Base-by-base conservation (phyloP, 352 stramenopile species). In the Pythium brachiatum region DNA sequence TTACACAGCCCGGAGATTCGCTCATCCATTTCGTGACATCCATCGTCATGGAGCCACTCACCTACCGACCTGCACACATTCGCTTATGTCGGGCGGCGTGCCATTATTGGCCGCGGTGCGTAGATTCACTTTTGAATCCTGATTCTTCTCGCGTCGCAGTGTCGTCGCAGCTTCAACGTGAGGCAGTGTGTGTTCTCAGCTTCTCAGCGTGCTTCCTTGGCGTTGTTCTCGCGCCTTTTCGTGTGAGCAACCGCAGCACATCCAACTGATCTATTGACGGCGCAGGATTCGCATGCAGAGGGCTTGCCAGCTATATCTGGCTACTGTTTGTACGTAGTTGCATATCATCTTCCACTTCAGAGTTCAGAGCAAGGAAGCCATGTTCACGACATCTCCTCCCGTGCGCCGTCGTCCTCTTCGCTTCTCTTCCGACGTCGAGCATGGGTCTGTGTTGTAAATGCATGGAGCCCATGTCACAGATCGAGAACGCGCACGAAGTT, bases 61-160 rank as follows among this genome's bases (percentile, higher is more conserved):
- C 18, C 38, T n/a, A 20, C 41, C 20, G 41, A 27, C 41, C 41
- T n/a, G n/a, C n/a, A n/a, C n/a, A 48, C 41, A 48, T 27, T 48
- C 41, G 12, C n/a, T 48, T 27, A 16, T 13, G 41, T 48, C 41
- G 41, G 5, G 41, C 41, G 18, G 41, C 13, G 41, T 21, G n/a
- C 41, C 41, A 48, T 48, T 25, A 48, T 48, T 48, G 41, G 41
- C 7, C 20, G 41, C 41, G n/a, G 21, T n/a, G n/a, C n/a, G 4
- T 43, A 68, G 60, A 68, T 68, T 68, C 60, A 36, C 51, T 61
- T 68, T 68, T 57, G 60, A 68, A 68, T 68, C 60, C 53, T 52
- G 29, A 11, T 15, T 38, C 25, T 53, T 12, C 34, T 27, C 43
- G 43, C 43, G 56, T 66, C 59, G 59, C 59, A 41, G 13, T 12